Conservation (phyloP, 2,329 filamentous ascomycete genomes). For the Rachicladosporium sp. region DNA sequence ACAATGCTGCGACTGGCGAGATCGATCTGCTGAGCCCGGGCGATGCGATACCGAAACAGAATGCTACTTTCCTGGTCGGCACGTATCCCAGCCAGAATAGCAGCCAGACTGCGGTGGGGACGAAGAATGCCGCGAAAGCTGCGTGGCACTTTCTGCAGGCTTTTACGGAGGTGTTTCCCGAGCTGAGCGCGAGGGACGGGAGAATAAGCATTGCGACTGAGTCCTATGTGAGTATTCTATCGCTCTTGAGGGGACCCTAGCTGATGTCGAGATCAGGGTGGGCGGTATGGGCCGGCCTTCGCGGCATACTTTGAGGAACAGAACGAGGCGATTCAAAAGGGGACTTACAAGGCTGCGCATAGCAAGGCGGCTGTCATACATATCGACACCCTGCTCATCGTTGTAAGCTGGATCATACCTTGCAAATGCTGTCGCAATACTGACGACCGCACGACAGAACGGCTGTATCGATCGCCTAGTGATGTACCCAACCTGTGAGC, state of each 20-base stretch:
- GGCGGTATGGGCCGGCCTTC: constrained; percentile 46
- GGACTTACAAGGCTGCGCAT: not conserved
- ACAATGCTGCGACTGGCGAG: constrained; percentile 16
- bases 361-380: constrained; percentile 18
- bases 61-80: constrained; percentile 40
- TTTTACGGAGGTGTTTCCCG: constrained; percentile 51
- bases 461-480: constrained; percentile 39
- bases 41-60: constrained; percentile 30
- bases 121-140: constrained; percentile 39
- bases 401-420: constrained; percentile 15
- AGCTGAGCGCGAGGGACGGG: constrained; percentile 47
- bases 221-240: constrained; percentile 31
- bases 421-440: no score
- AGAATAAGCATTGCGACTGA: constrained; percentile 38
- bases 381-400: constrained; percentile 39
- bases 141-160: constrained; percentile 49
- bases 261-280: constrained; percentile 12
- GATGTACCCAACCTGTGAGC: constrained; percentile 25
- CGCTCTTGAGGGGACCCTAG: no score
- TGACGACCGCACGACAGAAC: constrained; percentile 20
- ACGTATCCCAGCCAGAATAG: constrained; percentile 37
- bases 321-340: constrained; percentile 39
- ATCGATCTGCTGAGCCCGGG: constrained; percentile 7
- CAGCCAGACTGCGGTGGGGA: constrained; percentile 37
- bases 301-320: constrained; percentile 44